These are phyloP conservation scores for Lentinula novae-zelandiae DNA, from an alignment of 1,284 basidiomycete species.

Conservation along the genomic window DNA sequence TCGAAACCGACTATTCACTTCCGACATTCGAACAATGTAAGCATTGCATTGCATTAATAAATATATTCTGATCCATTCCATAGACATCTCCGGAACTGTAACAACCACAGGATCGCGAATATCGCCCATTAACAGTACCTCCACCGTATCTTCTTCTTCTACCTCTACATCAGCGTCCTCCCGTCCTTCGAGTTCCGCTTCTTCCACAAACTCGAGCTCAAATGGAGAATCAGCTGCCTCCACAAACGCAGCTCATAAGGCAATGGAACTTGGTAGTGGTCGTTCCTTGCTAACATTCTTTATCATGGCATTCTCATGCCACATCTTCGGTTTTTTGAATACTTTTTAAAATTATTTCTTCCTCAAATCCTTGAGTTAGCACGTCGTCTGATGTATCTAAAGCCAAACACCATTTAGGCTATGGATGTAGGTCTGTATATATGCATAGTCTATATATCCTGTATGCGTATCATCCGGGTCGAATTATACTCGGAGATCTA, in stretches of 20 bases:
- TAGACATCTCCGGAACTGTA: slow-evolving; percentile 3
- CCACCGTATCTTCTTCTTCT: neutral
- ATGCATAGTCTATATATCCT: too few species aligned
- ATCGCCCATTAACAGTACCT: neutral
- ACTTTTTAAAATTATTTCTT: too few species aligned
- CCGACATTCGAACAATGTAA: slow-evolving; percentile 44
- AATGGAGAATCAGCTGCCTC: neutral
- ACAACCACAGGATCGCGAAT: neutral
- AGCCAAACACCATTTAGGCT: too few species aligned
- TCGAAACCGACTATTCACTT: slow-evolving; percentile 35
- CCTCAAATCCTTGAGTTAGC: too few species aligned
- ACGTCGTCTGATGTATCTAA: too few species aligned
- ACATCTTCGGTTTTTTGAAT: too few species aligned
- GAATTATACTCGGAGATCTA: too few species aligned
- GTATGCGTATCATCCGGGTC: too few species aligned
- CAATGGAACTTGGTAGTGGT: neutral
- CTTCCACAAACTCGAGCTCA: neutral
- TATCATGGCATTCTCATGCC: neutral
- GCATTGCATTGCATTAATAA: slow-evolving; percentile 13
- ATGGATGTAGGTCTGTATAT: too few species aligned
- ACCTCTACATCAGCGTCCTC: neutral
- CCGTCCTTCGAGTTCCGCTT: neutral
- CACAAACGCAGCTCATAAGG: neutral
- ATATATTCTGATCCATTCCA: neutral
- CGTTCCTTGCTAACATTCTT: neutral